Base-by-base conservation (phyloP, 2,329 filamentous ascomycete genomes). In the Nemania diffusa region DNA sequence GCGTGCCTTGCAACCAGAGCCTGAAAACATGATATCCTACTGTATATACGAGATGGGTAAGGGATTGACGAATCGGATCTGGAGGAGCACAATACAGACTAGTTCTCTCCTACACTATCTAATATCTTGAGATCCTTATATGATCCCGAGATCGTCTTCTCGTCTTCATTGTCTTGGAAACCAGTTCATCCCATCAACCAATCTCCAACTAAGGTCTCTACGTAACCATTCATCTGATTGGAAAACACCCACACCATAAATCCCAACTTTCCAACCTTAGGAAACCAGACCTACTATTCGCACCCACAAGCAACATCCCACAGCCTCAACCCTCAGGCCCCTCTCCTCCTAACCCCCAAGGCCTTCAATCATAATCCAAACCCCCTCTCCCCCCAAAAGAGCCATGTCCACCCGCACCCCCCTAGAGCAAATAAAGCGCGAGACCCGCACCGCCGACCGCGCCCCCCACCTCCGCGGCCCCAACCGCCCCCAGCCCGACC, bases 401-500 rank as follows among this genome's bases (percentile, higher is more conserved):
- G 20, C 17, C 57, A 70, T 68, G 62, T 57, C 85, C 79, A 88
- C 86, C 60, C 84, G 88, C 71, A 82, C 89, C 46, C 91, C 92
- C 1, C 85, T 94, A 22, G 90, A 92, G 50, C 85, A 88, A 64
- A 82, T 93, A 73, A 84, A 84, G 69, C 83, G 85, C 58, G 89
- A 93, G 68, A 84, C 83, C 62, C 89, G 87, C 73, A 83, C 84
- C 57, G 91, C 91, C n/a, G 82, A 92, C 75, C 88, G 90, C 57
- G 81, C 88, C 27, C 87, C 87, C 1, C 90, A 91, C 77, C 84
- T 92, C 55, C 86, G 85, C 73, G 91, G 90, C 76, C 86, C 88
- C 77, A 87, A 85, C 74, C 83, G 90, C 73, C 84, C 91, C 17
- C 87, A 90, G 27, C 87, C 92, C 1, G 94, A 98, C 78, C 84